Base-by-base conservation (phyloP, 371 early-diverging fungal genomes). In the Saksenaea vasiformis region DNA sequence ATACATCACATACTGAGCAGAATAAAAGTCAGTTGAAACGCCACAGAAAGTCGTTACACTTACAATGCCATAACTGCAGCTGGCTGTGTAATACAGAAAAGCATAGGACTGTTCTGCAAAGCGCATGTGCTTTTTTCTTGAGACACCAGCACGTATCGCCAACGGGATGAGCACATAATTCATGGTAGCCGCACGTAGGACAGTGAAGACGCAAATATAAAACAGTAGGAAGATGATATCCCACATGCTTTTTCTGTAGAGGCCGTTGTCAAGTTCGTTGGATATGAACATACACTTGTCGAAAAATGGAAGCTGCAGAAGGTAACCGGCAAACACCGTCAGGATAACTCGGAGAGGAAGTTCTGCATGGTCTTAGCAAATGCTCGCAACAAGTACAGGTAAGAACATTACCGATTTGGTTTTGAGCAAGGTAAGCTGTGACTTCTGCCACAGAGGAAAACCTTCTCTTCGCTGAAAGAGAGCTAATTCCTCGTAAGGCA, bases 71-170 rank as follows among this genome's bases (percentile, higher is more conserved):
- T 73, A 68, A 17, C 61, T 57, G 62, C 77, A 83, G 51, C 78
- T 77, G 35, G 51, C 37, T 4, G 78, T 65, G 61, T 86, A 91
- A 62, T 88, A 90, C 9, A 91, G 43, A 39, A 79, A 81, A 31
- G 81, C 71, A 86, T 89, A 92, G 3, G 85, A 82, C 53, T 92
- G 91, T 61, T 91, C 92, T 41, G 85, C 80, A 71, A 92, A 91
- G 10, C 92, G 82, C 10, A 74, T 75, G 34, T 74, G 67, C 60
- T 87, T 84, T 61, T 80, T 84, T 17, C 60, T 61, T 47, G 74
- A 62, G 39, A 86, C 82, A 15, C 71, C 68, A 7, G 67, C 57
- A 36, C 62, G 68, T 24, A 65, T 47, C 15, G 85, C 86, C 56
- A 88, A 61, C 8, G 91, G 90, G 54, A 77, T 76, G 17, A 90